Conservation (phyloP, 495 filamentous ascomycete species). For the Aspergillus taichungensis region DNA sequence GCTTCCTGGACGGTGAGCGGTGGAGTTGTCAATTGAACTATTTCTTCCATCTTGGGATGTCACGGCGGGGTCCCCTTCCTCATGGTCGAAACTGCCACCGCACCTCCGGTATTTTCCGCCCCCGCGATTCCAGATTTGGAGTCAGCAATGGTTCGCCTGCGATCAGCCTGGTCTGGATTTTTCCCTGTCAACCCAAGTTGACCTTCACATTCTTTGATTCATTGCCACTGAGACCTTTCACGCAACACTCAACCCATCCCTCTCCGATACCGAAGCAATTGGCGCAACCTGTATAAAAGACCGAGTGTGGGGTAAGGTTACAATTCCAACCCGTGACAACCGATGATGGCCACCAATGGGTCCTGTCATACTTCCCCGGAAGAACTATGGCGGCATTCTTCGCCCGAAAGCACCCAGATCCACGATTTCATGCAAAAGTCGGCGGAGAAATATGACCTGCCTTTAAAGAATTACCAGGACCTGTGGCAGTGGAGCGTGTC, state of each 20-base stretch:
- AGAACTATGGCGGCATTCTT: constrained; percentile 66
- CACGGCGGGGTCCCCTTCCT: neutral
- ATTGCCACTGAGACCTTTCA: too few relatives aligned
- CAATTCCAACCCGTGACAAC: neutral
- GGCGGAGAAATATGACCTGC: constrained; percentile 54
- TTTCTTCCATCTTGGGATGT: neutral
- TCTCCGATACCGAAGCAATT: too few relatives aligned
- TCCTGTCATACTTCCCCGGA: constrained; percentile 9
- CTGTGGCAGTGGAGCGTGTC: constrained; percentile 80
- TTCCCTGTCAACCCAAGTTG: neutral
- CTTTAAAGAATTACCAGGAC: constrained; percentile 54
- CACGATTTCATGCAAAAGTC: constrained; percentile 60
- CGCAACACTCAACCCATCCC: too few relatives aligned
- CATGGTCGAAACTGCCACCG: neutral
- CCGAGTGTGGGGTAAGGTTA: neutral
- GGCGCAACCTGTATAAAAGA: neutral
- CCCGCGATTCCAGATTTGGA: constrained; percentile 1
- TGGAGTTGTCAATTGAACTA: neutral
- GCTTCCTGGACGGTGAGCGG: too few relatives aligned
- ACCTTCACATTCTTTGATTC: neutral
- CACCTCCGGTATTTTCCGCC: constrained; percentile 5
- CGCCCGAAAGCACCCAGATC: constrained; percentile 58
- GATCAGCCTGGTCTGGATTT: neutral
- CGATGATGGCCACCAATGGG: constrained; percentile 23
- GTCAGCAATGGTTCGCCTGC: neutral